Percentiles rank a stretch among this genome's conserved stretches.
Conservation (phyloP, 2,329 filamentous ascomycete species). For the Orbilia ellipsospora region DNA sequence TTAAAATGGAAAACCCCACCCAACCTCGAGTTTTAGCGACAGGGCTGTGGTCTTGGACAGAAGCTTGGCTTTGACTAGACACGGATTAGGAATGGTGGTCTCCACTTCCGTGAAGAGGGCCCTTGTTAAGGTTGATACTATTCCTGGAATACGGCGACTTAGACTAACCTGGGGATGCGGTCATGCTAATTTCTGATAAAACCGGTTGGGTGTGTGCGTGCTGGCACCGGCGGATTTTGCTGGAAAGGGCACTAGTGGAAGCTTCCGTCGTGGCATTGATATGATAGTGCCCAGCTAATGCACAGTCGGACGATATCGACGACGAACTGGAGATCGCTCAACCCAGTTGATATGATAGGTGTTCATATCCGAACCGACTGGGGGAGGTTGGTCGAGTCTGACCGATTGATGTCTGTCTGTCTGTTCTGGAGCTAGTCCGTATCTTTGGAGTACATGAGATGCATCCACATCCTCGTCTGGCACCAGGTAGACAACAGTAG, state of each 20-base stretch:
- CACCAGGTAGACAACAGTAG: conserved; percentile 22
- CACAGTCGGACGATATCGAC: conserved; percentile 44
- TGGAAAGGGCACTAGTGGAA: conserved; percentile 16
- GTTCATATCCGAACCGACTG: conserved; percentile 13
- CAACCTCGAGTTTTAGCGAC: conserved; percentile 51
- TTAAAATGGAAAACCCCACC: conserved; percentile 47
- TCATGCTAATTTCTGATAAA: conserved; percentile 55
- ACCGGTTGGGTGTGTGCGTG: conserved; percentile 16
- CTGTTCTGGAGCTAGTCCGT: neutral
- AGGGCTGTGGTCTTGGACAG: conserved; percentile 55
- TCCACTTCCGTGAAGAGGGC: conserved; percentile 32
- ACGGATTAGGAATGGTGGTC: conserved; percentile 40
- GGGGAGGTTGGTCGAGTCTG: conserved; percentile 13
- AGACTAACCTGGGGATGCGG: conserved; percentile 49
- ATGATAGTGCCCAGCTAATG: conserved; percentile 19
- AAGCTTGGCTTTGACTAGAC: conserved; percentile 50
- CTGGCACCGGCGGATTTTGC: conserved; percentile 21
- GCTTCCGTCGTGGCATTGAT: conserved; percentile 12
- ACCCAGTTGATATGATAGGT: conserved; percentile 17
- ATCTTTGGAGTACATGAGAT: conserved; percentile 25
- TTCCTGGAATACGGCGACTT: conserved; percentile 56
- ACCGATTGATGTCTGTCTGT: conserved; percentile 14
- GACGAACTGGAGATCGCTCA: conserved; percentile 20
- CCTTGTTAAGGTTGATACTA: conserved; percentile 52
- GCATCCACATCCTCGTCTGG: conserved; percentile 32